These are phyloP conservation scores for Rhizopus microsporus DNA, from an alignment of 371 early-diverging fungal genomes.

Conservation along the genomic window DNA sequence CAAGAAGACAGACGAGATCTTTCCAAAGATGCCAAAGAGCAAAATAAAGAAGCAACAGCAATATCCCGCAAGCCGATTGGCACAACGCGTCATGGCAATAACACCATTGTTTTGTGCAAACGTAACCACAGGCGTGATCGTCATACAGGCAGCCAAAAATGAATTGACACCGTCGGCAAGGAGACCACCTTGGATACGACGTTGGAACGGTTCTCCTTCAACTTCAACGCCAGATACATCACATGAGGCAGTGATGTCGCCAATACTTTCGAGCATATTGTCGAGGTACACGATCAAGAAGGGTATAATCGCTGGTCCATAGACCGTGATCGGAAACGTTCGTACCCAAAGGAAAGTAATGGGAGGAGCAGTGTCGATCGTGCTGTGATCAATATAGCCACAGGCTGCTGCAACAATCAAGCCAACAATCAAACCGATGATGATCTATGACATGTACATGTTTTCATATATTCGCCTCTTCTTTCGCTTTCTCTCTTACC, in stretches of 20 bases:
- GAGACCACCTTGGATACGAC: conserved; percentile 64
- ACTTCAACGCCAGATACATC: conserved; percentile 65
- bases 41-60: conserved; percentile 61
- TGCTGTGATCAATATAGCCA: conserved; percentile 54
- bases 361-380: conserved; percentile 55
- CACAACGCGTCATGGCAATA: conserved; percentile 61
- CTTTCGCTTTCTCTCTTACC: conserved; percentile 12
- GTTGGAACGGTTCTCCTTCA: conserved; percentile 61
- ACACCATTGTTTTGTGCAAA: conserved; percentile 72
- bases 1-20: conserved; percentile 63
- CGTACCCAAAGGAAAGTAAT: conserved; percentile 61
- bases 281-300: conserved; percentile 58
- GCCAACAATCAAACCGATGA: conserved; percentile 64
- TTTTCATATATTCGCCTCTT: neutral
- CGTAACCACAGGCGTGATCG: conserved; percentile 60
- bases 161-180: conserved; percentile 65
- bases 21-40: conserved; percentile 62
- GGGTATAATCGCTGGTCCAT: conserved; percentile 69
- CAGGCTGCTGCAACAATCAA: conserved; percentile 61
- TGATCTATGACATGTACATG: conserved; percentile 28
- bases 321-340: conserved; percentile 60
- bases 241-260: conserved; percentile 67
- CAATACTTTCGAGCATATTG: conserved; percentile 60
- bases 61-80: conserved; percentile 64
- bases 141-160: conserved; percentile 57